These are phyloP conservation scores for Priceomyces medius DNA, from an alignment of 805 yeast species.

Conservation along the genomic window DNA sequence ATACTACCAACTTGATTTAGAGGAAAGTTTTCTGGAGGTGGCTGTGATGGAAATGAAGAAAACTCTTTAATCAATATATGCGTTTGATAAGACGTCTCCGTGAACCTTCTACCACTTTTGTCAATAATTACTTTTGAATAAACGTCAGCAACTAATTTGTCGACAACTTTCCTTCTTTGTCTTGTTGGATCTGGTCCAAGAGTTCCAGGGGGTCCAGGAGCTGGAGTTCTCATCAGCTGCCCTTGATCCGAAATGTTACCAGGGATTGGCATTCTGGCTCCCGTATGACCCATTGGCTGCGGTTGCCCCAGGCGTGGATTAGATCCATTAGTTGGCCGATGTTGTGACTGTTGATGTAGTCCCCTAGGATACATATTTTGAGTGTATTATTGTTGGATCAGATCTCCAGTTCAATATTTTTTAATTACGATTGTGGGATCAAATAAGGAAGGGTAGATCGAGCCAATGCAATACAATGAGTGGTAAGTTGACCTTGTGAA, in stretches of 20 bases:
- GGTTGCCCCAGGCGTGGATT: background rate
- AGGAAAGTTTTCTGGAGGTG: conserved; percentile 64
- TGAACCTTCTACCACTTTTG: conserved; percentile 19
- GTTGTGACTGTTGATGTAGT: conserved; percentile 7
- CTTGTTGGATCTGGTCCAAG: conserved; percentile 1
- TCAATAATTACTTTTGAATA: conserved; percentile 31
- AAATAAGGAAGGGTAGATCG: too few relatives aligned
- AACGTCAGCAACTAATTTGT: conserved; percentile 37
- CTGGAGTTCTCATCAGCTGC: conserved; percentile 4
- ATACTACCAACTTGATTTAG: conserved; percentile 29
- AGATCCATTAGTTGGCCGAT: background rate
- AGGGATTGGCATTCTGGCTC: conserved; percentile 3
- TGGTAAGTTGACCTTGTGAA: too few relatives aligned
- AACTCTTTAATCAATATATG: conserved; percentile 78
- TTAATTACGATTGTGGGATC: background rate
- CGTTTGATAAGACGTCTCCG: conserved; percentile 56
- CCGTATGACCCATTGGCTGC: background rate
- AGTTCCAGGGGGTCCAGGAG: conserved; percentile 2
- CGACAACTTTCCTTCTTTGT: conserved; percentile 22
- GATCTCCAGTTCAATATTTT: background rate
- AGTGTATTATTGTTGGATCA: background rate
- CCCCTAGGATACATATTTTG: conserved; percentile 13
- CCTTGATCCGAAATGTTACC: background rate
- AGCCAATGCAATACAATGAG: too few relatives aligned
- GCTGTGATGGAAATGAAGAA: conserved; percentile 61